Conservation (phyloP, 371 early-diverging fungal genomes). For the Mortierella sp. region DNA sequence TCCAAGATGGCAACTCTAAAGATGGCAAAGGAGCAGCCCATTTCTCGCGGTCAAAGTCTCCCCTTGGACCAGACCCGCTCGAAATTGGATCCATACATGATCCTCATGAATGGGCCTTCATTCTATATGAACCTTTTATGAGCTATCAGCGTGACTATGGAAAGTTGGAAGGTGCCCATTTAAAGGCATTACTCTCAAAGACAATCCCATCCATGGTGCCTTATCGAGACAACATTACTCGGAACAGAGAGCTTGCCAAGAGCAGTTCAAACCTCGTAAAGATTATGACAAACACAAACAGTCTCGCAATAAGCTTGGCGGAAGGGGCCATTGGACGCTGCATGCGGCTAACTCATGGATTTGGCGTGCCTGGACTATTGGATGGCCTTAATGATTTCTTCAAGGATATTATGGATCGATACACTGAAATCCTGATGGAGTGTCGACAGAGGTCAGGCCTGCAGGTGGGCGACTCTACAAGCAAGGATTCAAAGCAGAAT, state of each 20-base stretch:
- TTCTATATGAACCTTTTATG: constrained; percentile 72
- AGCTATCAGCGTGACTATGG: constrained; percentile 74
- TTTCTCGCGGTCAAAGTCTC: background rate
- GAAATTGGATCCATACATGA: constrained; percentile 41
- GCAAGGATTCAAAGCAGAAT: background rate
- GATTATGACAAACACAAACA: constrained; percentile 59
- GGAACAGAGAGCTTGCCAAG: constrained; percentile 29
- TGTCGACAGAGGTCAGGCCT: constrained; percentile 51
- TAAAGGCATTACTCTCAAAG: constrained; percentile 44
- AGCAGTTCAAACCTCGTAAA: constrained; percentile 45
- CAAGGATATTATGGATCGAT: constrained; percentile 57
- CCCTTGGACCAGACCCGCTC: constrained; percentile 19
- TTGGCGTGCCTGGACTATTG: constrained; percentile 67
- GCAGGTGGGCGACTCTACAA: constrained; percentile 17
- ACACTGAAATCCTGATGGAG: constrained; percentile 54
- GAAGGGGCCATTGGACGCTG: constrained; percentile 67
- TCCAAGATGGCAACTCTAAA: constrained; percentile 22
- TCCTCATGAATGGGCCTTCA: constrained; percentile 64
- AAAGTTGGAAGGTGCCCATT: constrained; percentile 62
- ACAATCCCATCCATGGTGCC: constrained; percentile 50
- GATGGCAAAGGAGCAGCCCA: constrained; percentile 33
- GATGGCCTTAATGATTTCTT: constrained; percentile 67
- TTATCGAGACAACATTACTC: constrained; percentile 16
- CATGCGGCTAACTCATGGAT: constrained; percentile 72
- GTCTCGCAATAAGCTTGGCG: constrained; percentile 58